Evolutionary conservation across 2,329 filamentous ascomycete species (phyloP).

Genomic region (Bipolaris sorokiniana): DNA sequence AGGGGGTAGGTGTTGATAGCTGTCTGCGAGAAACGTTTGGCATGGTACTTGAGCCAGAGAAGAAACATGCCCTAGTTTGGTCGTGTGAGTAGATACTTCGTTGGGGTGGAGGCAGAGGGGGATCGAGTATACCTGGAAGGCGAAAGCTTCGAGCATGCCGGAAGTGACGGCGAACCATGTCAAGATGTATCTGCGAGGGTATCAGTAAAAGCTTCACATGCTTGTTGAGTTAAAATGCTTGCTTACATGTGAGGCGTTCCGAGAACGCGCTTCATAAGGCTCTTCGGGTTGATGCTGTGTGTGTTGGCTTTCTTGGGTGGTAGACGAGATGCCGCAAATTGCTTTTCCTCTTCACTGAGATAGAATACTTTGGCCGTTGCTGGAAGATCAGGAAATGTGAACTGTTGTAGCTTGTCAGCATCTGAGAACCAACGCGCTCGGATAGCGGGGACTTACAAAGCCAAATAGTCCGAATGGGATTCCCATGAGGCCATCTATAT

Average conservation of each 20-base stretch:
- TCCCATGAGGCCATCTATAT: constrained; percentile 30
- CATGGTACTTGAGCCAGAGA: constrained; percentile 28
- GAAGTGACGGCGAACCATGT: constrained; percentile 45
- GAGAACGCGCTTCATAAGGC: constrained; percentile 27
- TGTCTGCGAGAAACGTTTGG: constrained; percentile 39
- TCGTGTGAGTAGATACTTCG: not conserved
- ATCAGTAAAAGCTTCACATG: not conserved
- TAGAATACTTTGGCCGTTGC: constrained; percentile 19
- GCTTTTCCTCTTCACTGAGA: constrained; percentile 25
- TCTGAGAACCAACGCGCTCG: not conserved
- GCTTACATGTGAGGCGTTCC: constrained; percentile 21
- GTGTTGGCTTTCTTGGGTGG: constrained; percentile 28
- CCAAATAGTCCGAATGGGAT: constrained; percentile 32
- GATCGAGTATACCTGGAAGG: constrained; percentile 19
- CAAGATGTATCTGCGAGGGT: constrained; percentile 44
- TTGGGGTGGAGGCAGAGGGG: not conserved
- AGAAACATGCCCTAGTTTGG: constrained; percentile 26
- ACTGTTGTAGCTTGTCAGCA: constrained; percentile 7
- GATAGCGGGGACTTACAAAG: constrained; percentile 16
- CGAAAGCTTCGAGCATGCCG: constrained; percentile 45
- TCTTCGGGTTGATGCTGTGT: constrained; percentile 26
- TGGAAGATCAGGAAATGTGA: constrained; percentile 33
- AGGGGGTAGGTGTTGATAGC: constrained; percentile 65
- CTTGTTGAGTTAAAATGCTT: not conserved
- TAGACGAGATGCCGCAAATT: constrained; percentile 26